phyloP scores from a whole-genome alignment of 371 early-diverging fungal species.

The Rhizomucor pusillus region DNA sequence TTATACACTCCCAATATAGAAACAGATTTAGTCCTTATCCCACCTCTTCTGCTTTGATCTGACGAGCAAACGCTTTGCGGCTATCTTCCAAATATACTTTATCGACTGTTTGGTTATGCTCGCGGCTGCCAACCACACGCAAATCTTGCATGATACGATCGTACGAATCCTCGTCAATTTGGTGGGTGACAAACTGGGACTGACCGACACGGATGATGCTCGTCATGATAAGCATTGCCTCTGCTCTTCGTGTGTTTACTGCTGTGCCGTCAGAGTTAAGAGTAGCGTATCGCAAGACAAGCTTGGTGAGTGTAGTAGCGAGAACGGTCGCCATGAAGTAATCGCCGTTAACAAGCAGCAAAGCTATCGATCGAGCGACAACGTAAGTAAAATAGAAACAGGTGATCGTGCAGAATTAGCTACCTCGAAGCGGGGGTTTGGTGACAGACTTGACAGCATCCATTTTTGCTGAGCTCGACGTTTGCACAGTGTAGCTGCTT shows the following conservation, averaged over 20 bases:
- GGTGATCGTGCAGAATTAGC: neutral
- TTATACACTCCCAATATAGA: neutral
- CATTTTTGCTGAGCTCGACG: conserved; percentile 40
- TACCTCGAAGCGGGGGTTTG: conserved; percentile 74
- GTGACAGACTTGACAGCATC: conserved; percentile 67
- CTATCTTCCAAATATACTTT: conserved; percentile 79
- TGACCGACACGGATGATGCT: conserved; percentile 92
- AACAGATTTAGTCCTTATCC: neutral
- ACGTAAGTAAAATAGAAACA: too few relatives aligned
- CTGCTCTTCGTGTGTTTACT: conserved; percentile 78
- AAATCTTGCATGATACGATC: conserved; percentile 91
- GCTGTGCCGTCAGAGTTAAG: conserved; percentile 44
- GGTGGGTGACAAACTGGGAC: conserved; percentile 75
- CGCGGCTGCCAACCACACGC: conserved; percentile 69
- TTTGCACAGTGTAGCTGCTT: conserved; percentile 68
- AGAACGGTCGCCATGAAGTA: conserved; percentile 89
- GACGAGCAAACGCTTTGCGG: conserved; percentile 76
- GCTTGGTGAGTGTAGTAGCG: conserved; percentile 86
- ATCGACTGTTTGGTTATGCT: conserved; percentile 54
- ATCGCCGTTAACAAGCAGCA: conserved; percentile 84
- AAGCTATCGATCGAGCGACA: conserved; percentile 31
- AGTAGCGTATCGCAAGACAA: conserved; percentile 75
- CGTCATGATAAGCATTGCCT: conserved; percentile 96
- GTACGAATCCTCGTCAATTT: conserved; percentile 95
- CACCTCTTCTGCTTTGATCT: conserved; percentile 74